Evolutionary conservation across 805 yeast genomes (phyloP).

Genomic region (Wickerhamiella kazuoi): DNA sequence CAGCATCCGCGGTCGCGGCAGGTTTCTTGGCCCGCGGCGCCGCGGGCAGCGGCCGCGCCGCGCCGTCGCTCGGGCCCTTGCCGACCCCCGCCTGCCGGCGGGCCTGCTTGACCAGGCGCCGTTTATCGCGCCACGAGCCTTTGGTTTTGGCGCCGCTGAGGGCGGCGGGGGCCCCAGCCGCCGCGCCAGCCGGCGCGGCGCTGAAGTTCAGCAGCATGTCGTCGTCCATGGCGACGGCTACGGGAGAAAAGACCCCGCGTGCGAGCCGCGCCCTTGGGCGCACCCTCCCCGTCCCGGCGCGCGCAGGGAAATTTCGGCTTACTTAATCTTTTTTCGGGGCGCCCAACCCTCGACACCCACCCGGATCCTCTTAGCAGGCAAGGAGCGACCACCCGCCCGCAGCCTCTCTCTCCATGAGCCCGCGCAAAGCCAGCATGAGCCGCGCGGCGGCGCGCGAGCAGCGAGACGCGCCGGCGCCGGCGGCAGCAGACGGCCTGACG

Average conservation of each 20-base stretch:
- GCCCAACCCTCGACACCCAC: too few relatives aligned
- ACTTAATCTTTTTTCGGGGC: neutral
- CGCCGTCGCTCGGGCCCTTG: too few relatives aligned
- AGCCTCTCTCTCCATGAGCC: neutral
- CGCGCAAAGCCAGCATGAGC: neutral
- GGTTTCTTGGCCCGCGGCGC: neutral
- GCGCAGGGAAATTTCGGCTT: neutral
- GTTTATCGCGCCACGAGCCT: conserved; percentile 24
- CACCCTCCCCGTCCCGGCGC: too few relatives aligned
- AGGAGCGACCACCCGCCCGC: neutral
- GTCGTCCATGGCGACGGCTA: conserved; percentile 14
- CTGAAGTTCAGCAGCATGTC: conserved; percentile 64
- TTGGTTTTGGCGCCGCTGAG: conserved; percentile 13
- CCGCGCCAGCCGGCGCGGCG: conserved; percentile 16
- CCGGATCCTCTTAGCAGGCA: too few relatives aligned
- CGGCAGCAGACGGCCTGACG: too few relatives aligned
- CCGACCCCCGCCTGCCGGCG: conserved; percentile 31
- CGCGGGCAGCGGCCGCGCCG: too few relatives aligned
- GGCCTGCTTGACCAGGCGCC: conserved; percentile 7
- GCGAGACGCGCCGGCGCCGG: neutral
- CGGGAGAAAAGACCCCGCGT: neutral
- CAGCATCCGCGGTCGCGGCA: neutral
- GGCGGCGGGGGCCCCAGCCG: conserved; percentile 10
- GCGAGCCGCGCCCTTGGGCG: too few relatives aligned
- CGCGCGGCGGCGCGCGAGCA: neutral